phyloP scores from a whole-genome alignment of 805 yeast genomes.

The Hyphopichia homilentoma region DNA sequence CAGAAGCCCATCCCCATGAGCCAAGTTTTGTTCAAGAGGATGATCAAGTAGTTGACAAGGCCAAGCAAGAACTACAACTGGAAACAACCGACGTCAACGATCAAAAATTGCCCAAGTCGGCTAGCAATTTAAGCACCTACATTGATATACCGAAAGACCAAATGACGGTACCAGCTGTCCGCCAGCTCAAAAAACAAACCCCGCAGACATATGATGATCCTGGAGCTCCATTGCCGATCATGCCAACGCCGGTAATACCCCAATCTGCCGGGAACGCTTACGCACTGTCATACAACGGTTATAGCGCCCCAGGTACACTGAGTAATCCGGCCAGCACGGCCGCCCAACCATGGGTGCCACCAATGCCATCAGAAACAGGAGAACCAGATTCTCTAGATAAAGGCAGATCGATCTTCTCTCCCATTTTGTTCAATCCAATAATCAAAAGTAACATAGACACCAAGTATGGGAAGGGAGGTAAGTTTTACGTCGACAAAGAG shows the following conservation, averaged over 20 bases:
- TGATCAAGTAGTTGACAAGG: neutral
- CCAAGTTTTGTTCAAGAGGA: too few species aligned
- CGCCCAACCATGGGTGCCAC: neutral
- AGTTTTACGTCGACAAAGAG: slow-evolving; percentile 61
- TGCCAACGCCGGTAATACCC: slow-evolving; percentile 46
- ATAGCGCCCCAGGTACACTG: neutral
- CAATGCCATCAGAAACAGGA: neutral
- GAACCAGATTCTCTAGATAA: slow-evolving; percentile 1
- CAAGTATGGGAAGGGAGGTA: slow-evolving; percentile 87
- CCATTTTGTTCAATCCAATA: slow-evolving; percentile 75
- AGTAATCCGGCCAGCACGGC: neutral
- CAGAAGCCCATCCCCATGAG: too few species aligned
- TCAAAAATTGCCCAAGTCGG: neutral
- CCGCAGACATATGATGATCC: slow-evolving; percentile 70
- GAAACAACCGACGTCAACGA: neutral
- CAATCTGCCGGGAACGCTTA: slow-evolving; percentile 18
- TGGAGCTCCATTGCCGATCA: slow-evolving; percentile 73
- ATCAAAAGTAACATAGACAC: slow-evolving; percentile 74
- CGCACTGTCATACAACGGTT: slow-evolving; percentile 10
- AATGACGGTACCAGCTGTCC: slow-evolving; percentile 39
- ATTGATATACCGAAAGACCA: slow-evolving; percentile 57
- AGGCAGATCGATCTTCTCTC: slow-evolving; percentile 70
- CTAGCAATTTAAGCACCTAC: slow-evolving; percentile 9
- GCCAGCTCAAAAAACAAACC: slow-evolving; percentile 19
- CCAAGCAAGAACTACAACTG: neutral